phyloP scores from a whole-genome alignment of 2,329 filamentous ascomycete species.

The Pseudogymnoascus sp. region DNA sequence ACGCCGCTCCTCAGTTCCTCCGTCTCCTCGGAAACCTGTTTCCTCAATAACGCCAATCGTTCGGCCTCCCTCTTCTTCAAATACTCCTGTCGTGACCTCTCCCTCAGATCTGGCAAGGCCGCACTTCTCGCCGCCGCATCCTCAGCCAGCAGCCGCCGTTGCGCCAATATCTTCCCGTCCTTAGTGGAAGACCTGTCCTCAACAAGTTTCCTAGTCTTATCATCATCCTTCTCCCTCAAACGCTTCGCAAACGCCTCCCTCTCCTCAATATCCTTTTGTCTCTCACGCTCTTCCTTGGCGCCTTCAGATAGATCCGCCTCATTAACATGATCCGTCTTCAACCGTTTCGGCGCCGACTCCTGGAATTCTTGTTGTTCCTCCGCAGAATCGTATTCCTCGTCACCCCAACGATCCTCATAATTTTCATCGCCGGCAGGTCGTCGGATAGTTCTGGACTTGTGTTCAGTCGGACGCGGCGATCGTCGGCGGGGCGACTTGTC shows the following conservation, averaged over 20 bases:
- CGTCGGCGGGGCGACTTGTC: constrained; percentile 32
- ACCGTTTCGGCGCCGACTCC: constrained; percentile 64
- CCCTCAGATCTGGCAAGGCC: constrained; percentile 71
- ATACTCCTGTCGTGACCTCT: constrained; percentile 85
- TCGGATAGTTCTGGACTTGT: constrained; percentile 44
- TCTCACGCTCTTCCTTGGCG: constrained; percentile 48
- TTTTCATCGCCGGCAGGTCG: constrained; percentile 48
- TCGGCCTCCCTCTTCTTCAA: constrained; percentile 87
- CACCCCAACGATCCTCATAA: constrained; percentile 74
- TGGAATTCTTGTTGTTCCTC: constrained; percentile 49
- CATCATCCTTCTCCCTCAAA: constrained; percentile 63
- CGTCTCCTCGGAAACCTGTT: constrained; percentile 84
- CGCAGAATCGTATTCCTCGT: constrained; percentile 56
- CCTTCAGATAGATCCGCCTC: constrained; percentile 50
- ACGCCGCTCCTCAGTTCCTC: constrained; percentile 72
- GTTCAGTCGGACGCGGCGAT: constrained; percentile 31
- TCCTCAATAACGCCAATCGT: constrained; percentile 74
- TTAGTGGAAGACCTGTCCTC: constrained; percentile 51
- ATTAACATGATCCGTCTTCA: constrained; percentile 53
- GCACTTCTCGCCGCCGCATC: constrained; percentile 60
- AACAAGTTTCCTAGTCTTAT: constrained; percentile 61
- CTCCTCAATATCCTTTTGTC: constrained; percentile 63
- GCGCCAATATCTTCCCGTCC: constrained; percentile 49
- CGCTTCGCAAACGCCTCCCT: constrained; percentile 74
- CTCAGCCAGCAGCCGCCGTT: constrained; percentile 56